A percentile compares a stretch with the other conserved stretches of the same genome.
These are phyloP conservation scores for Plenodomus tracheiphilus DNA, from an alignment of 2,329 filamentous ascomycete genomes.

Conservation along the genomic window DNA sequence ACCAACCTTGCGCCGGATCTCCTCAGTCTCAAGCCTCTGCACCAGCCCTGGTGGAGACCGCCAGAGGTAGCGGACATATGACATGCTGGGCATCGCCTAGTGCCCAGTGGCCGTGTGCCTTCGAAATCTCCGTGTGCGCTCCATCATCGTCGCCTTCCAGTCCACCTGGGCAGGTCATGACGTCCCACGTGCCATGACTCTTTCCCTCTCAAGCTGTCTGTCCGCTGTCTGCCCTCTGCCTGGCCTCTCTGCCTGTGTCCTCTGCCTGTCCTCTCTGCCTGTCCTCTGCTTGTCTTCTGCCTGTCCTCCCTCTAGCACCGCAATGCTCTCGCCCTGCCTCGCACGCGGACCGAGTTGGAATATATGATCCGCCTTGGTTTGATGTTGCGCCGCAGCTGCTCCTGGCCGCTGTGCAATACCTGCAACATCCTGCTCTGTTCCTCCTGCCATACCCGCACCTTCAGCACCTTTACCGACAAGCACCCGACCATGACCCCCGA, in stretches of 20 bases:
- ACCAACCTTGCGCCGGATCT: conserved; percentile 31
- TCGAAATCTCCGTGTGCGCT: conserved; percentile 24
- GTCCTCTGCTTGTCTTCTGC: too few relatives aligned
- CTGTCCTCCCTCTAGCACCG: too few relatives aligned
- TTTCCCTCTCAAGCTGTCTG: too few relatives aligned
- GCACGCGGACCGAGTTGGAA: conserved; percentile 14
- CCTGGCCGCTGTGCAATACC: conserved; percentile 35
- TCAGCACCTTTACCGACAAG: conserved; percentile 12
- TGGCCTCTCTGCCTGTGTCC: conserved; percentile 16
- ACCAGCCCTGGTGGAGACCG: conserved; percentile 18
- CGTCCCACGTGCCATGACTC: conserved; percentile 17
- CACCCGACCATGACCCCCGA: conserved; percentile 24
- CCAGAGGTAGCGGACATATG: conserved; percentile 31
- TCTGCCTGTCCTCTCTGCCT: conserved; percentile 14
- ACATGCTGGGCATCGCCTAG: conserved; percentile 25
- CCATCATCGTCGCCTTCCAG: conserved; percentile 18
- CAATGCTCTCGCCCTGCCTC: conserved; percentile 22
- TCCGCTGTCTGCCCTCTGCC: too few relatives aligned
- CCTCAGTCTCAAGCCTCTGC: conserved; percentile 29
- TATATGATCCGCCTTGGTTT: conserved; percentile 20
- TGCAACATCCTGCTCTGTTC: conserved; percentile 31
- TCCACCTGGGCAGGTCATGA: too few relatives aligned
- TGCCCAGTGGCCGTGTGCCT: conserved; percentile 23
- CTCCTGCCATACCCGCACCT: conserved; percentile 22
- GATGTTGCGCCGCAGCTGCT: conserved; percentile 38